phyloP scores from a whole-genome alignment of 345 rosid genomes.

The Arabis hirsuta region DNA sequence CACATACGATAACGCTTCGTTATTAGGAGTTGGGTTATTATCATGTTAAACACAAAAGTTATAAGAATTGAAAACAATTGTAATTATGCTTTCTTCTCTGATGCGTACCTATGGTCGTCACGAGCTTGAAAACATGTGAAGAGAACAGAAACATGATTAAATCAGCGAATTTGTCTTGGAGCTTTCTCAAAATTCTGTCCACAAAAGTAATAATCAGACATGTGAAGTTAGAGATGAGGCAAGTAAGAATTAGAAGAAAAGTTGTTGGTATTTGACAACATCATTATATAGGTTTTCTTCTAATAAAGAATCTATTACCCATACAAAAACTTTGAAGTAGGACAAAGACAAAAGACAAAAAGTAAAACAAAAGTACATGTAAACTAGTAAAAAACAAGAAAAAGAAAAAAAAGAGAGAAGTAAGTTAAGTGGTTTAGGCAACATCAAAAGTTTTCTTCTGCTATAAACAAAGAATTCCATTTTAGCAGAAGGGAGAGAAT shows the following conservation, averaged over 20 bases:
- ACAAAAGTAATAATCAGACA: constrained; percentile 35
- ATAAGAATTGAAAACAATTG: not conserved
- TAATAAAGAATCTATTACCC: constrained; percentile 35
- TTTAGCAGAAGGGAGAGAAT: too few species aligned
- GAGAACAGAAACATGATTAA: constrained; percentile 38
- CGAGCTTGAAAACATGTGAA: constrained; percentile 38
- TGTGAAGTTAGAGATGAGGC: constrained; percentile 35
- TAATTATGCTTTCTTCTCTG: constrained; percentile 10
- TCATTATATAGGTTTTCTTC: constrained; percentile 31
- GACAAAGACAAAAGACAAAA: constrained; percentile 33
- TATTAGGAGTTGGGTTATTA: constrained; percentile 23
- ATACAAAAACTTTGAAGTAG: constrained; percentile 38
- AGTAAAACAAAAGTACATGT: constrained; percentile 28
- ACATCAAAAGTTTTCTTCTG: constrained; percentile 39
- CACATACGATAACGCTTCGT: constrained; percentile 22
- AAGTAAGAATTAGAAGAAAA: constrained; percentile 29
- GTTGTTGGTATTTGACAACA: constrained; percentile 9
- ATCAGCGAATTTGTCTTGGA: constrained; percentile 27
- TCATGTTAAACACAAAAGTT: not conserved
- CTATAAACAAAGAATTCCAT: constrained; percentile 41
- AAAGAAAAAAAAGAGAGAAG: not conserved
- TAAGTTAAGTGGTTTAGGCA: constrained; percentile 34
- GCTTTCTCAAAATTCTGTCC: constrained; percentile 34
- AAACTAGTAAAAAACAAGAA: constrained; percentile 15
- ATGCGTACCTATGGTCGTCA: constrained; percentile 39